Conservation (phyloP, 208 protist species). For the Sergeia podlipaevii region DNA sequence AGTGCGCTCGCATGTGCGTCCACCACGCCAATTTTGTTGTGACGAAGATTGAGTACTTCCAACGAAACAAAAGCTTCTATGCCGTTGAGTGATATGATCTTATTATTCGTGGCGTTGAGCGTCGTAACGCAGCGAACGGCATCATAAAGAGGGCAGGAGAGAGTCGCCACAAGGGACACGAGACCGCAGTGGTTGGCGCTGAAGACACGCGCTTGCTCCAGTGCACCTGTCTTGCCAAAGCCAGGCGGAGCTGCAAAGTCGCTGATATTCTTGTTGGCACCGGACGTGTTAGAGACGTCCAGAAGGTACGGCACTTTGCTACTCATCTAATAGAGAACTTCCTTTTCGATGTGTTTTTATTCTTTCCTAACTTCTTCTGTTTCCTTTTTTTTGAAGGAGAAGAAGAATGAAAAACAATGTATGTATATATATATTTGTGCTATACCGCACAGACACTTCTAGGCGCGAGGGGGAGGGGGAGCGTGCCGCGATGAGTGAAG, state of each 20-base stretch:
- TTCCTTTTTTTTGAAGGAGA: too few species aligned
- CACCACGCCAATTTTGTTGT: constrained; percentile 64
- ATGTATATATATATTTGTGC: too few species aligned
- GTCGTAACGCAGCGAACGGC: constrained; percentile 47
- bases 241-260: constrained; percentile 16
- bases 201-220: constrained; percentile 19
- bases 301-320: constrained; percentile 13
- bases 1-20: constrained; percentile 48
- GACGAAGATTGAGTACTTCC: constrained; percentile 69
- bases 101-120: constrained; percentile 66
- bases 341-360: constrained; percentile 1
- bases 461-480: too few species aligned
- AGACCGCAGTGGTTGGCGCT: constrained; percentile 23
- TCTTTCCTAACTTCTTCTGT: too few species aligned
- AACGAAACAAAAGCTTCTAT: constrained; percentile 58
- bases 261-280: constrained; percentile 17
- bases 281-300: constrained; percentile 20
- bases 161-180: constrained; percentile 20
- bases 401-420: too few species aligned
- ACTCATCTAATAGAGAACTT: background rate
- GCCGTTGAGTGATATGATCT: constrained; percentile 45
- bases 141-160: constrained; percentile 17
- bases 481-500: too few species aligned
- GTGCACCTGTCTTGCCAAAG: background rate
- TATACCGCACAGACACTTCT: too few species aligned